Evolutionary conservation across 768 basidiomycete species (phyloP).

Genomic region (Tylopilus subfusipes): DNA sequence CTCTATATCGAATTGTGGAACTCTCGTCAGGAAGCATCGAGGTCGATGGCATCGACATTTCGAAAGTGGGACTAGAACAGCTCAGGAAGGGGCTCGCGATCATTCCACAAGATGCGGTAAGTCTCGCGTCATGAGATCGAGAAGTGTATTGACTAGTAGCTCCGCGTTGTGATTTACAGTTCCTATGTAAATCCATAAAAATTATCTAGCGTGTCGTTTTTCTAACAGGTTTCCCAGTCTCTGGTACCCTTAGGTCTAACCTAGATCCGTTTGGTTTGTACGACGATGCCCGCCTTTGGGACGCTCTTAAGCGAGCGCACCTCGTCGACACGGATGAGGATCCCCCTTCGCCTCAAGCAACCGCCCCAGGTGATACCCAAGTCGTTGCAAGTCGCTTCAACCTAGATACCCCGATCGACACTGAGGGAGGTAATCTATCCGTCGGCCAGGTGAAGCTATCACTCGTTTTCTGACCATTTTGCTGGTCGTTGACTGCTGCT

Average conservation of each 20-base stretch:
- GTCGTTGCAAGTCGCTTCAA: conserved; percentile 55
- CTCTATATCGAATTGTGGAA: conserved; percentile 84
- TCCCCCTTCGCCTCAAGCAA: conserved; percentile 29
- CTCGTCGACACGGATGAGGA: conserved; percentile 55
- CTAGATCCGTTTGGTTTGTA: conserved; percentile 85
- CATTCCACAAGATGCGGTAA: conserved; percentile 70
- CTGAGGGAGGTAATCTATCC: conserved; percentile 82
- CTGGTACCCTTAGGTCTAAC: conserved; percentile 80
- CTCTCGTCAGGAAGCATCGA: conserved; percentile 67
- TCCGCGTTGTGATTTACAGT: conserved; percentile 19
- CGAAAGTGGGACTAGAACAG: conserved; percentile 73
- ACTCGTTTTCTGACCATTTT: not conserved
- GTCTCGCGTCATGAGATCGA: not conserved
- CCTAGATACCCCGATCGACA: conserved; percentile 80
- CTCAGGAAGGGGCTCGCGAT: conserved; percentile 70
- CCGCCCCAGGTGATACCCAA: conserved; percentile 38
- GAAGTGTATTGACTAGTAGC: no score
- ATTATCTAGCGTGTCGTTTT: conserved; percentile 2
- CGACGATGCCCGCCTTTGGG: conserved; percentile 81
- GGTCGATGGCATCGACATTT: conserved; percentile 83
- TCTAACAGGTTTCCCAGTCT: conserved; percentile 42
- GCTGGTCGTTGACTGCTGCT: conserved; percentile 32
- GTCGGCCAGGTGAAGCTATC: conserved; percentile 45
- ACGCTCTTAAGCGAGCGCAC: conserved; percentile 82
- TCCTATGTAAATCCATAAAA: conserved; percentile 35